Evolutionary conservation across 1,284 basidiomycete genomes (phyloP), one percentile per base, ranked within the genome.

Genomic region (Melampsora larici-populina): DNA sequence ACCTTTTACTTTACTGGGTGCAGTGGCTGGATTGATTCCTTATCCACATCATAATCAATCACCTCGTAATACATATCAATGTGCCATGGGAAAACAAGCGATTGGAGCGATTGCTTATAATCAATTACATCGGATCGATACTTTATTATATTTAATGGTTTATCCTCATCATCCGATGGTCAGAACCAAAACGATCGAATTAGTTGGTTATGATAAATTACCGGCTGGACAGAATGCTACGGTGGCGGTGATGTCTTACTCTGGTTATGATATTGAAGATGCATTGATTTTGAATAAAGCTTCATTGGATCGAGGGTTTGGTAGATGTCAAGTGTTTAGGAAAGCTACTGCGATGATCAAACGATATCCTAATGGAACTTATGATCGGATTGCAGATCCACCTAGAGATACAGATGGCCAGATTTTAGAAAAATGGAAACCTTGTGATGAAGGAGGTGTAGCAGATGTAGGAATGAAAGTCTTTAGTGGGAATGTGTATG

Each of bases 11-110:
- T 88, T 99, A 75, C 89, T 99, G 21, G 97, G 97, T 9, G 97
- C 95, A 24, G 96, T 98, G 60, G 97, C 97, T 7, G 97, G 97
- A 51, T 88, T 99, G 26, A 99, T 99, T 82, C 97, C 97, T 11
- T 99, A 99, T 83, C 97, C 97, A 0, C 97, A 99, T 83, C 97
- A 99, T 85, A 99, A 99, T 83, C 97, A 99, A 84, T 98, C 95
- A 1, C 97, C 97, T 5, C 90, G 97, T 77, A 98, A 99, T 83
- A 99, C 97, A 1, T 99, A 99, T 83, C 95, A 99, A 86, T 99
- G 97, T 83, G 97, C 97, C 71, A 99, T 99, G 97, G 97, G 97
- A 79, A 99, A 99, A 86, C 97, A 99, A 87, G 97, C 97, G 0
- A 98, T 99, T 80, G 97, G 97, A n/a, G 95, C 94, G 2, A 99